Percentiles rank a stretch among this genome's conserved stretches.
These are phyloP conservation scores for Lepidopterella palustris DNA, from an alignment of 495 filamentous ascomycete genomes.

Conservation along the genomic window DNA sequence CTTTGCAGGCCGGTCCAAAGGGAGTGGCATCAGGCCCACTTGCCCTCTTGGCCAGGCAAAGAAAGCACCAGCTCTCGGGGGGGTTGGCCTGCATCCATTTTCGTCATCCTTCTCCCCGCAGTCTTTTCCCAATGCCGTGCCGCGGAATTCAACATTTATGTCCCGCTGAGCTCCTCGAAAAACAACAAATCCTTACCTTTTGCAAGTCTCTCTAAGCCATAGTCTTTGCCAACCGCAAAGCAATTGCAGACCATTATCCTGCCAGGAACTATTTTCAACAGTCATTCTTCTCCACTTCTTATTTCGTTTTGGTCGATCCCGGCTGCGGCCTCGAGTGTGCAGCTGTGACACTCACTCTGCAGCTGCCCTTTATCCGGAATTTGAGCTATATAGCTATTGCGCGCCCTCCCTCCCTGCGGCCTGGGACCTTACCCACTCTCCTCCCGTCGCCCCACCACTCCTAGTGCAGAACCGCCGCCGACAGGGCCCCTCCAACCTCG, in stretches of 20 bases:
- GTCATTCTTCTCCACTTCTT: not conserved
- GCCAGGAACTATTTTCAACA: no score
- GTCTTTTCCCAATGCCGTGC: no score
- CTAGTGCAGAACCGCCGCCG: not conserved
- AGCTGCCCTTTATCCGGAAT: not conserved
- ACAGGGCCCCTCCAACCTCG: not conserved
- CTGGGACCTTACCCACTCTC: not conserved
- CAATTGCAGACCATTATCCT: no score
- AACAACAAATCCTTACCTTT: no score
- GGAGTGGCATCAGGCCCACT: not conserved
- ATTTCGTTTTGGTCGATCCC: not conserved
- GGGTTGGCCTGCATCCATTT: not conserved
- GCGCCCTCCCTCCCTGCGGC: not conserved
- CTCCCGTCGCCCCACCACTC: not conserved
- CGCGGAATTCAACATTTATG: not conserved
- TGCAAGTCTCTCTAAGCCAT: no score
- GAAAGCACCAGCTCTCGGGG: no score
- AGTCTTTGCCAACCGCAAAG: no score
- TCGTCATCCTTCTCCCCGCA: conserved; percentile 6
- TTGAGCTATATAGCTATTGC: not conserved
- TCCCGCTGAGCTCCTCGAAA: no score
- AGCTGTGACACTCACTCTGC: not conserved
- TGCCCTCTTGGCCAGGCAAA: not conserved
- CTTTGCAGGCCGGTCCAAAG: not conserved
- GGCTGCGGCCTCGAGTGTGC: not conserved